A percentile compares a stretch with the other conserved stretches of the same genome.
These are phyloP conservation scores for Rosa multiflora DNA, from an alignment of 306 rosid species.

Conservation along the genomic window DNA sequence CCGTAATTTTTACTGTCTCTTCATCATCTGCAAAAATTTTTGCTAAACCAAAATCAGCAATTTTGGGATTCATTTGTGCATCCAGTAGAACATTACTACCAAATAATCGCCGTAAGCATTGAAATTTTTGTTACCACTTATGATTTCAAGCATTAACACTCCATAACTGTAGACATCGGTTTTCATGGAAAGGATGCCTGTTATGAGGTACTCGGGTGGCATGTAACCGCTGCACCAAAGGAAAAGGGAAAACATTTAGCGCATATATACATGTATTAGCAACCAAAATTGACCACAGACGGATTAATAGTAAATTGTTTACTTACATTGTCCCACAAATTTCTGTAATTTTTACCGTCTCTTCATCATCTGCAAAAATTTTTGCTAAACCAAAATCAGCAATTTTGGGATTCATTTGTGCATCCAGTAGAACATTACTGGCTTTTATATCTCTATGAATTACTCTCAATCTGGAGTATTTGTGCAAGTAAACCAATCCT, in stretches of 20 bases:
- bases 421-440: neutral
- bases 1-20: neutral
- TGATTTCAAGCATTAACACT: too few relatives aligned
- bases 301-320: neutral
- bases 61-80: neutral
- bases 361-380: neutral
- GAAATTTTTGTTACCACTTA: too few relatives aligned
- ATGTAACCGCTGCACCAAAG: too few relatives aligned
- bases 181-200: too few relatives aligned
- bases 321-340: neutral
- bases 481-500: slow-evolving; percentile 6
- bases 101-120: too few relatives aligned
- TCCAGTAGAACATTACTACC: neutral
- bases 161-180: too few relatives aligned
- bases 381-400: neutral
- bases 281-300: neutral
- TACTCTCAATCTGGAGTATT: neutral
- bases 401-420: neutral
- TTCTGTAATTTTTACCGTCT: neutral
- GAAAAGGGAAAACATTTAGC: too few relatives aligned
- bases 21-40: neutral
- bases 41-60: neutral
- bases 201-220: too few relatives aligned
- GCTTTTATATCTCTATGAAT: neutral
- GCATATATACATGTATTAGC: too few relatives aligned